Evolutionary conservation across 768 basidiomycete genomes (phyloP).

Genomic region (Leccinum uliginosum): DNA sequence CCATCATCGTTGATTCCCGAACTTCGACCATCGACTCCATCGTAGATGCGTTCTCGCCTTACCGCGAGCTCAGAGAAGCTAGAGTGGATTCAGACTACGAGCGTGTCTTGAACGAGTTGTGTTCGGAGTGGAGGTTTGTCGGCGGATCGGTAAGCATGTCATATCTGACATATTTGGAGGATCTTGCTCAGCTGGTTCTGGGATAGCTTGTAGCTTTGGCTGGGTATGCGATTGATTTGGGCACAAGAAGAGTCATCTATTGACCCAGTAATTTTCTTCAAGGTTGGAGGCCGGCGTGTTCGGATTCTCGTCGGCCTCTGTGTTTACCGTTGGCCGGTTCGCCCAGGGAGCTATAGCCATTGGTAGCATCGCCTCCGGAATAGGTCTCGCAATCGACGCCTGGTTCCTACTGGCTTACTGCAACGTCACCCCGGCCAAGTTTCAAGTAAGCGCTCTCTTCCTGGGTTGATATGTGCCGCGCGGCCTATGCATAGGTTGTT

Average conservation of each 20-base stretch:
- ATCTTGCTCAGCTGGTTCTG: background rate
- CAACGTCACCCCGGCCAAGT: constrained; percentile 47
- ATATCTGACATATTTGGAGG: background rate
- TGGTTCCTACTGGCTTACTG: constrained; percentile 67
- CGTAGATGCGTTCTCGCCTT: constrained; percentile 52
- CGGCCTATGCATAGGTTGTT: background rate
- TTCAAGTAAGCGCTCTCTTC: constrained; percentile 41
- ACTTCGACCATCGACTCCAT: constrained; percentile 32
- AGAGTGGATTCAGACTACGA: constrained; percentile 46
- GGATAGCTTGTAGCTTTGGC: constrained; percentile 55
- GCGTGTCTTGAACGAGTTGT: constrained; percentile 41
- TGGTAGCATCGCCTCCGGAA: constrained; percentile 55
- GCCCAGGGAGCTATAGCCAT: constrained; percentile 52
- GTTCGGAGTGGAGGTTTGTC: constrained; percentile 61
- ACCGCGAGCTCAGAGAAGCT: constrained; percentile 46
- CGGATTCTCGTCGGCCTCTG: constrained; percentile 49
- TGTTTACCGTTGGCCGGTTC: constrained; percentile 46
- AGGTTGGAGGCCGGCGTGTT: constrained; percentile 57
- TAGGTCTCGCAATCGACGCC: constrained; percentile 58
- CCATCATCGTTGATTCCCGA: constrained; percentile 27
- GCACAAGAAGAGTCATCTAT: background rate
- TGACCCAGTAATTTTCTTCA: background rate
- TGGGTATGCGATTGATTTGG: constrained; percentile 36
- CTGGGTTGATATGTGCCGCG: background rate
- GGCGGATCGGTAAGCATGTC: constrained; percentile 50